Base-by-base conservation (phyloP, 140 eudicot genomes). In the Senecio squalidus region DNA sequence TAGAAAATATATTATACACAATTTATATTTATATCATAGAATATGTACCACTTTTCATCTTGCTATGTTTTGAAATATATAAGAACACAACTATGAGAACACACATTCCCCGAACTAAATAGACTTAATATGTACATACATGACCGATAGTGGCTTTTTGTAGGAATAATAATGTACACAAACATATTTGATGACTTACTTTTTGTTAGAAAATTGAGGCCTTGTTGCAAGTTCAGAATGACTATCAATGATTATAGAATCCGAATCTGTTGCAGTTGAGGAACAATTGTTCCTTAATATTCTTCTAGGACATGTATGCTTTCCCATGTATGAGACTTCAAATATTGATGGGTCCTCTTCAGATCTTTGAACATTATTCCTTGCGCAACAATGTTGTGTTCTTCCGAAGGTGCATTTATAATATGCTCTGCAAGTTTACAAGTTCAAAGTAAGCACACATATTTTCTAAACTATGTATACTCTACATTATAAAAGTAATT, bases 161-260 rank as follows among this genome's bases (percentile, higher is more conserved):
- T 3, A 27, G 6, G 20, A 60, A 26, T n/a, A n/a, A 41, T 40
- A 15, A n/a, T 9, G 14, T 39, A 24, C 21, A 43, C 34, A 27
- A 20, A 46, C 34, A 9, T 34, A 33, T 31, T 48, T 30, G 18
- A 26, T 65, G 43, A 53, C 71, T 65, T 65, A 65, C 71, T 15
- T 24, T 14, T 39, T 65, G 43, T 2, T 52, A 11, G 4, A 18
- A 16, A 26, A 4, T 4, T 20, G 63, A n/a, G 30, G 54, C 0
- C 33, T 39, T 53, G 22, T 66, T 40, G 71, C 14, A 52, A 13
- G 4, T 14, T 30, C 36, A 24, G 7, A 66, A 53, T 0, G 4
- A 29, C 56, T 13, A 17, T 67, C 56, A 55, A 9, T 55, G 34
- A 27, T 2, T 0, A 6, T 24, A 68, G 67, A 68, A 30, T 55